Base-by-base conservation (phyloP, 257 asterid species). In the Capsicum baccatum region DNA sequence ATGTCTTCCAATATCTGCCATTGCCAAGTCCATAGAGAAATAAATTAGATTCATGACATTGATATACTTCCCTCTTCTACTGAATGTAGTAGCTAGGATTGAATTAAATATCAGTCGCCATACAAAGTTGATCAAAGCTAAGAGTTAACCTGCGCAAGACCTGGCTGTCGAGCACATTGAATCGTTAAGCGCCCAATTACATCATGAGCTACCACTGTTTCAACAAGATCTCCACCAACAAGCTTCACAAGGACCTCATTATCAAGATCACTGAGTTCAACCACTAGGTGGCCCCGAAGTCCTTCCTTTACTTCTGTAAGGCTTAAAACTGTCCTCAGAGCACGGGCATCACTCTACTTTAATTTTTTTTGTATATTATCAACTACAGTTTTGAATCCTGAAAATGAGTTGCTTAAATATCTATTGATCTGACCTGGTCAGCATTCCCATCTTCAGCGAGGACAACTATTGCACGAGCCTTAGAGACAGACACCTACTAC, bases 161-260 rank as follows among this genome's bases (percentile, higher is more conserved):
- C 98, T 76, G 98, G 98, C 84, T 94, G 98, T 37, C 97, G 92
- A 86, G 98, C 98, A 90, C 98, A 94, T 83, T 94, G 98, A 83
- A 94, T 94, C 98, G 93, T 94, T 87, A 94, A 88, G 83, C 98
- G 90, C 83, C 98, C 98, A 84, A 93, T 94, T 73, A 93, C 98
- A 85, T 94, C 98, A 89, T 94, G 98, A 1, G 98, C 98, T 62
- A 94, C 98, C 83, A 94, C 97, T 81, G 98, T 94, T 92, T 94
- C 96, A 86, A 94, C 97, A 89, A 94, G 97, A 87, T 92, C 91
- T 67, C 97, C 97, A 8, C 98, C 98, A 42, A 94, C 98, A 67
- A 94, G 97, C 84, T 93, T 94, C 69, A 94, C 98, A 68, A 94
- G 92, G 88, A 94, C 95, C 86, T 94, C 97, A 82, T 94, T 94